Percentiles rank a stretch among this genome's conserved stretches.
Conservation (phyloP, 768 basidiomycete genomes). For the Russula ochroleuca region DNA sequence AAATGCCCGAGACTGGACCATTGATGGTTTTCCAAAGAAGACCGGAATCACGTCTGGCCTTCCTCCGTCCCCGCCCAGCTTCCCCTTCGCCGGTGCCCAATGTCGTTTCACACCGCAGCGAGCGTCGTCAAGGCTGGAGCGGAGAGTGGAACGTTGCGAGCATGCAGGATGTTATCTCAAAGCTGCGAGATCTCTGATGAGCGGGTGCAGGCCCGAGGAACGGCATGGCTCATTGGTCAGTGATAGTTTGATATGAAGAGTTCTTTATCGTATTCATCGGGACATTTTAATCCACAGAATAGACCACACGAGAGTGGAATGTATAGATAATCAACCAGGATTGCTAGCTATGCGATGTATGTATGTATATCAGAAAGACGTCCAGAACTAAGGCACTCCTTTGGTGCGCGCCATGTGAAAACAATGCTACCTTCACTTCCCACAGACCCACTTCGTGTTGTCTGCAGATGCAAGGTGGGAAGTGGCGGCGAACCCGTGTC, state of each 20-base stretch:
- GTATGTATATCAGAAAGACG: not conserved
- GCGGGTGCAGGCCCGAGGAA: not conserved
- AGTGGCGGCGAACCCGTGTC: not conserved
- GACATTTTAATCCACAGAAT: not conserved
- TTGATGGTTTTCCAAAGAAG: not conserved
- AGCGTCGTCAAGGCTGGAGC: conserved; percentile 27
- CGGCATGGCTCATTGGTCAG: not conserved
- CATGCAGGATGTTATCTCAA: conserved; percentile 26
- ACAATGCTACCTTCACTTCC: not conserved
- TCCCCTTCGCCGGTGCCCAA: not conserved
- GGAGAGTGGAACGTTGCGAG: conserved; percentile 27
- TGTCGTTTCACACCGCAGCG: conserved; percentile 17
- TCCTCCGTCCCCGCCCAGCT: not conserved
- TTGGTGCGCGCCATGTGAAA: not conserved
- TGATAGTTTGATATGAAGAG: not conserved
- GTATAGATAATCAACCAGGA: not conserved
- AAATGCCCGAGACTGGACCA: not conserved
- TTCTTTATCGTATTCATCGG: not conserved
- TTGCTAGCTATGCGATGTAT: not conserved
- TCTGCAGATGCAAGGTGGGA: not conserved
- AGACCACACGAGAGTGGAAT: not conserved
- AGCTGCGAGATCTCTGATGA: conserved; percentile 24
- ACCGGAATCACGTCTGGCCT: not conserved
- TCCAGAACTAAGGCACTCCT: not conserved
- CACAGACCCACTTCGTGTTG: not conserved